Base-by-base conservation (phyloP, 2,329 filamentous ascomycete species). In the Xylariaceae sp. region DNA sequence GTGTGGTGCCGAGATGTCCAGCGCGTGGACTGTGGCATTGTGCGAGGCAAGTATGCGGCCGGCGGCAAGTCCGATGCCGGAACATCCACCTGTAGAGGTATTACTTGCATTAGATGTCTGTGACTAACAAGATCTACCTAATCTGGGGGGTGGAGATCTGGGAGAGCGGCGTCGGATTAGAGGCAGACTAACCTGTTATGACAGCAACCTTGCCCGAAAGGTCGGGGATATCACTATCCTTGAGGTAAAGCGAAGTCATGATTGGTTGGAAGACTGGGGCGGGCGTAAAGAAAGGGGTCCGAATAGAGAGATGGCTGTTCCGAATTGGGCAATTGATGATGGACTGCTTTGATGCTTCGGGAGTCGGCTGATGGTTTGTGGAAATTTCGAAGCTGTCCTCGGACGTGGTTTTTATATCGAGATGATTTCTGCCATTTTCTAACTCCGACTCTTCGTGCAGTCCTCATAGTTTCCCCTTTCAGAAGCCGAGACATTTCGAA, bases 1-100 rank as follows among this genome's bases (percentile, higher is more conserved):
- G 11, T 24, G 21, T 24, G 21, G 21, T 24, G 21, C 21, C 11
- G 21, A 24, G 21, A 24, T 24, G 38, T 62, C 60, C 9, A 61
- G 45, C n/a, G 55, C 43, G 28, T 53, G 48, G 3, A 63, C 60
- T 2, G 19, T 42, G 2, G 56, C 59, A 5, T 57, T 57, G 17
- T 52, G 52, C 3, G 37, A 27, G 3, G 51, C 38, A 3, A 64
- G 43, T 23, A 64, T 51, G 11, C 47, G 44, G 6, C 54, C 55
- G 2, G 60, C 50, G 12, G 56, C 59, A 8, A 59, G 48, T 0
- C 61, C 60, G 32, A 64, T 65, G 8, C 59, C 61, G 3, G 59
- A 57, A 16, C 50, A 31, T 9, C 52, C 59, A 13, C 59, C 55
- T 49, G 34, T 31, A 11, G 36, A 35, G 21, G 21, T 24, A 24